Percentiles rank a stretch among this genome's conserved stretches.
These are phyloP conservation scores for Lycium ferocissimum DNA, from an alignment of 257 asterid species.

Conservation along the genomic window DNA sequence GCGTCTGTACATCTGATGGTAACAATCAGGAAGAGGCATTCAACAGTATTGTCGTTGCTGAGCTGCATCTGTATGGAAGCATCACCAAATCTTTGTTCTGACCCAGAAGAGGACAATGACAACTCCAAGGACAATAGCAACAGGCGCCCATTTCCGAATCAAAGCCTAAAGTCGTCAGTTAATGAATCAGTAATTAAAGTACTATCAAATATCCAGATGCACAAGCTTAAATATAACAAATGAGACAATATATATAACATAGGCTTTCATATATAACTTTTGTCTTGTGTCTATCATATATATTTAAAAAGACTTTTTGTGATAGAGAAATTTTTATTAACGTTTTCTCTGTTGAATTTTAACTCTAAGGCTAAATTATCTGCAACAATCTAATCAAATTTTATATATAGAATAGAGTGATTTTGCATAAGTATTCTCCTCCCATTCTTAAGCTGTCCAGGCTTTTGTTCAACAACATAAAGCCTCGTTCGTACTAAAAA, in stretches of 20 bases:
- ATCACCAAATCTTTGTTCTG: conserved; percentile 85
- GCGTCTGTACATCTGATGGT: background rate
- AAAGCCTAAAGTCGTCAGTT: conserved; percentile 62
- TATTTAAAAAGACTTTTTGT: no score
- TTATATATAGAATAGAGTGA: background rate
- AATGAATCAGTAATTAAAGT: conserved; percentile 26
- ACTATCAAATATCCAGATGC: background rate
- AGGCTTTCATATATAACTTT: background rate
- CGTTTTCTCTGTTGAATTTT: background rate
- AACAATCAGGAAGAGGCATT: background rate
- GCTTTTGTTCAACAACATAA: background rate
- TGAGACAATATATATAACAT: background rate
- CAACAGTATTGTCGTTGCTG: background rate
- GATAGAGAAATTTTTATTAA: background rate
- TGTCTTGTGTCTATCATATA: background rate
- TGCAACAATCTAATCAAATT: no score
- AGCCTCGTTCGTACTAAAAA: background rate
- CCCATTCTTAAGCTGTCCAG: background rate
- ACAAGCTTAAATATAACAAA: conserved; percentile 6
- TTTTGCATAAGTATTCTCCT: background rate
- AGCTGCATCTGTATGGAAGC: conserved; percentile 23
- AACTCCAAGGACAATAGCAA: conserved; percentile 84
- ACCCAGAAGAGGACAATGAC: conserved; percentile 87
- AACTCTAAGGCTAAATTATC: no score
- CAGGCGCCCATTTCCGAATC: conserved; percentile 95